A percentile compares a stretch with the other conserved stretches of the same genome.
Evolutionary conservation across 2,329 filamentous ascomycete genomes (phyloP).

Genomic region (Chrysoporthe austroafricana): DNA sequence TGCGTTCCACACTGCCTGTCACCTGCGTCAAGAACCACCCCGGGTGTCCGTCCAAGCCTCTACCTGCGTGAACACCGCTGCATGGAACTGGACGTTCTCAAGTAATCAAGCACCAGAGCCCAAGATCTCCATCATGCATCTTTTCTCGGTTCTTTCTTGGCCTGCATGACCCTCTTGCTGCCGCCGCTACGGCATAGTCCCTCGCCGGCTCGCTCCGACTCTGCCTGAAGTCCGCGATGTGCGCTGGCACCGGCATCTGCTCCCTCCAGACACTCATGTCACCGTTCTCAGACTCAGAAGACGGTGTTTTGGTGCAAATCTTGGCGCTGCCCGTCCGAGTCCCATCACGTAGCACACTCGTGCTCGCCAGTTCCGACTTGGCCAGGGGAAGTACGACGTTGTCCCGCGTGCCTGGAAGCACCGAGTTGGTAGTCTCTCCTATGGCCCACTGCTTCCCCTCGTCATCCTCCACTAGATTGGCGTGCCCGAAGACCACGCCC

Average conservation of each 20-base stretch:
- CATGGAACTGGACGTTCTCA: no score
- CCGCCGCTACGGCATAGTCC: constrained; percentile 34
- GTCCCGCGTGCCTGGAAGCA: constrained; percentile 71
- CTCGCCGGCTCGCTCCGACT: constrained; percentile 40
- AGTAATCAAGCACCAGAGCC: no score
- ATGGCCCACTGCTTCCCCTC: constrained; percentile 79
- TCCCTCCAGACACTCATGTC: constrained; percentile 55
- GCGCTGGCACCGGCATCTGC: constrained; percentile 60
- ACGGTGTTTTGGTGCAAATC: constrained; percentile 66
- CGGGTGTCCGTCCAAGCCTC: no score
- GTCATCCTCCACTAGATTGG: constrained; percentile 64
- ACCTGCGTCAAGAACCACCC: no score
- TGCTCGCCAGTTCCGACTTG: constrained; percentile 73
- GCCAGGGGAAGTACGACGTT: constrained; percentile 72
- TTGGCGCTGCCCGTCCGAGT: constrained; percentile 78
- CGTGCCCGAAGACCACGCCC: constrained; percentile 76
- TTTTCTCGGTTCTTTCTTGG: constrained; percentile 18
- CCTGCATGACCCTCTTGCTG: constrained; percentile 22
- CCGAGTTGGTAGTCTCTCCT: constrained; percentile 74
- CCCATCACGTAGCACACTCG: constrained; percentile 69
- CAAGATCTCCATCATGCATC: neutral
- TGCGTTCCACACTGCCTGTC: neutral
- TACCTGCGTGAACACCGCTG: no score
- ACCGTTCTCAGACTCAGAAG: constrained; percentile 54
- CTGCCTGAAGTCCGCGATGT: constrained; percentile 53